A percentile compares a stretch with the other conserved stretches of the same genome.
Conservation (phyloP, 2,329 filamentous ascomycete species). For the Leptodontidium sp. region DNA sequence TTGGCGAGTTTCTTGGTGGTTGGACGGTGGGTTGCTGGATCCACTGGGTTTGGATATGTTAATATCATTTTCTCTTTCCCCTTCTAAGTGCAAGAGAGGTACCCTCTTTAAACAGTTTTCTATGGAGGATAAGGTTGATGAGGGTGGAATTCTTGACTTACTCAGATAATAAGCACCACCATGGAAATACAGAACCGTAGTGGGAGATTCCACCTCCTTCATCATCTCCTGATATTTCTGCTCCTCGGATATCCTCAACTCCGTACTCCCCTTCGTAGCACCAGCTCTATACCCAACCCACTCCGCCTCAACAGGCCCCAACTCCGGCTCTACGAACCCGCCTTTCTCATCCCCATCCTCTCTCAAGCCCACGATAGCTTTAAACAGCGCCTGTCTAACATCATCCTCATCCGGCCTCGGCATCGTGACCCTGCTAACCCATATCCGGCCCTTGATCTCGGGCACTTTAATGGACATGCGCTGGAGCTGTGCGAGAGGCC, state of each 20-base stretch:
- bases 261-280: constrained; percentile 57
- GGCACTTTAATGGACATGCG: constrained; percentile 66
- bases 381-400: constrained; percentile 65
- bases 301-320: constrained; percentile 70
- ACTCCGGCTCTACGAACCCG: constrained; percentile 58
- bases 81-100: not conserved
- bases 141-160: not conserved
- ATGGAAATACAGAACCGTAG: constrained; percentile 77
- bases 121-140: not conserved
- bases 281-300: constrained; percentile 76
- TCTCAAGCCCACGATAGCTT: constrained; percentile 63
- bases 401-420: constrained; percentile 63
- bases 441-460: constrained; percentile 79
- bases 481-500: constrained; percentile 68
- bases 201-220: constrained; percentile 68
- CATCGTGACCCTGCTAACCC: constrained; percentile 77
- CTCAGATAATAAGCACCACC: constrained; percentile 76
- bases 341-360: constrained; percentile 44
- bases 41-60: constrained; percentile 50
- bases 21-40: constrained; percentile 71
- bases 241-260: constrained; percentile 66
- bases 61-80: not conserved
- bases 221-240: constrained; percentile 73
- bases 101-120: not conserved
- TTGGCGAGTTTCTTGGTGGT: constrained; percentile 69